A percentile compares a stretch with the other conserved stretches of the same genome.
phyloP scores from a whole-genome alignment of 768 basidiomycete species.

The Leccinum rimulosum region DNA sequence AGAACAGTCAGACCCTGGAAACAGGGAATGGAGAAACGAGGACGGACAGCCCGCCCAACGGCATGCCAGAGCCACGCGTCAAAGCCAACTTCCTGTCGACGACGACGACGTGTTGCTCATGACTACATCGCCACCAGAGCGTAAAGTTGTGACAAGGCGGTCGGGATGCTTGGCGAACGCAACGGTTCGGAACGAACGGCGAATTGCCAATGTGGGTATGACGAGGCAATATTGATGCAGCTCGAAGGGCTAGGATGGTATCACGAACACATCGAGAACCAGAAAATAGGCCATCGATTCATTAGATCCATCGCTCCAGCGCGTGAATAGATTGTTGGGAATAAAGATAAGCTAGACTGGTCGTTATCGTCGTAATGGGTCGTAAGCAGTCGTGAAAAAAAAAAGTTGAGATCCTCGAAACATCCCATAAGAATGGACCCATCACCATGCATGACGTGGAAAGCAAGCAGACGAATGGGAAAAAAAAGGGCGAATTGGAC shows the following conservation, averaged over 20 bases:
- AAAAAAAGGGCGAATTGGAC: neutral
- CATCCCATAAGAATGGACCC: neutral
- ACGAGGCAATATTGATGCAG: too few species aligned
- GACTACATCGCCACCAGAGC: neutral
- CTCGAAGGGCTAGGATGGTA: neutral
- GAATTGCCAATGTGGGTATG: neutral
- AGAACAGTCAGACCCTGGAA: neutral
- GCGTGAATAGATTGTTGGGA: conserved; percentile 8
- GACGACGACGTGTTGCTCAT: neutral
- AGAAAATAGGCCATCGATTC: neutral
- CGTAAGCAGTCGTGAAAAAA: conserved; percentile 7
- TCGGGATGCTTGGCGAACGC: neutral
- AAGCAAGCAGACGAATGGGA: neutral
- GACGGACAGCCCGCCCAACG: neutral
- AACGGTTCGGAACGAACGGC: neutral
- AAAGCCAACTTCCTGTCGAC: neutral
- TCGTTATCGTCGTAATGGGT: conserved; percentile 13
- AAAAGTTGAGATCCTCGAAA: neutral
- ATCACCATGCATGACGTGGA: neutral
- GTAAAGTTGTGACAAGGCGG: neutral
- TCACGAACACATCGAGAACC: neutral
- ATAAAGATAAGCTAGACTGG: conserved; percentile 7
- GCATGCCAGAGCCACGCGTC: neutral
- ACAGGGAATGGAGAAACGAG: neutral
- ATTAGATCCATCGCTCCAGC: conserved; percentile 1